Evolutionary conservation across 2,329 filamentous ascomycete species (phyloP), one percentile per base, ranked within the genome.

Genomic region (Arthroderma sp.): DNA sequence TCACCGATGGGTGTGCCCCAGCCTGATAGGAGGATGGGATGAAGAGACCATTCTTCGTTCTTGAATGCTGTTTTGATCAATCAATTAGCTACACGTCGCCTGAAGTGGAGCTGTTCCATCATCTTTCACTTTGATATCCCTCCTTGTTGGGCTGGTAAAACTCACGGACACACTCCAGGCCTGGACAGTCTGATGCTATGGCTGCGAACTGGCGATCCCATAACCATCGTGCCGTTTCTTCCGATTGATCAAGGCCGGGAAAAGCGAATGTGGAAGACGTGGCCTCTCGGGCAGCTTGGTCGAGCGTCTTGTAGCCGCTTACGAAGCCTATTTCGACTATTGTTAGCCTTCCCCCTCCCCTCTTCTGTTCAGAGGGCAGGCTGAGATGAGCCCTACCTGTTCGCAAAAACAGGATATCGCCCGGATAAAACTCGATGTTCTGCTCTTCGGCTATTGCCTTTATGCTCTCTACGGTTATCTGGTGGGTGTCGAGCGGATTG

Each of bases 181-280:
- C 68, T 9, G 75, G 71, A 11, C 70, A 68, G 48, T 80, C 77
- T 6, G 75, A 72, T 0, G 71, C 76, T 3, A 78, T 69, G 2
- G 76, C 76, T 0, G 73, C 62, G 53, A 80, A 78, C 9, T 67
- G 62, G 27, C 67, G 63, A 44, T 78, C 68, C 74, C 75, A 79
- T n/a, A 79, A 57, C 74, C 75, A 80, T 31, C 68, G 63, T 7
- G 76, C 63, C 15, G 70, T 66, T 7, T 68, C 69, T 5, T 66
- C 62, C 1, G 67, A 69, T 0, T 69, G 70, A 38, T 73, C 67
- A 1, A 77, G 63, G 0, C 73, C 74, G 29, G 68, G 60, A 2
- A 62, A 67, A 47, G 68, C 64, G 1, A 65, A 65, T 11, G 60
- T 61, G 1, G 62, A 57, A 43, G 60, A 45, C 6, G 56, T 53